phyloP scores from a whole-genome alignment of 2,329 filamentous ascomycete species.

The Alternaria rosae region DNA sequence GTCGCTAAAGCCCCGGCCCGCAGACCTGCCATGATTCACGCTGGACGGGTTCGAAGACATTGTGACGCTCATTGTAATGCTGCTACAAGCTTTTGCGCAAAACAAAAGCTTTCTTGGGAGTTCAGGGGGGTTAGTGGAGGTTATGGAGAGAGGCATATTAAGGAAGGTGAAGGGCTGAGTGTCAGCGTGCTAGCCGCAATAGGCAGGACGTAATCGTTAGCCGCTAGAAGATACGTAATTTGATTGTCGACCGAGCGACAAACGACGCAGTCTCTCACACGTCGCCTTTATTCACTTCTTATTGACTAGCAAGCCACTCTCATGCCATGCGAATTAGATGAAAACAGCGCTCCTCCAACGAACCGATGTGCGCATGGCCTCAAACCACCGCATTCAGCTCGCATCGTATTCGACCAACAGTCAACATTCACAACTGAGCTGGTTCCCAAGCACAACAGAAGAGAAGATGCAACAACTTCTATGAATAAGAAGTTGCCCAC shows the following conservation, averaged over 20 bases:
- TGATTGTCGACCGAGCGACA: background rate
- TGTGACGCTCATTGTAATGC: constrained; percentile 2
- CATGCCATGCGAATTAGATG: background rate
- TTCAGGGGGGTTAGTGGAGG: background rate
- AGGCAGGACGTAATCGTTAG: constrained; percentile 13
- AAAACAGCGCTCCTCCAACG: no score
- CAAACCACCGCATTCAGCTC: background rate
- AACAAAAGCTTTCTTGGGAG: constrained; percentile 10
- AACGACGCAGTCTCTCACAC: background rate
- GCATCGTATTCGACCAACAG: background rate
- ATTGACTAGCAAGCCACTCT: background rate
- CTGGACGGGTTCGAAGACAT: constrained; percentile 14
- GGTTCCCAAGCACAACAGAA: background rate
- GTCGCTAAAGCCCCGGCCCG: constrained; percentile 10
- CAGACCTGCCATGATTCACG: constrained; percentile 2
- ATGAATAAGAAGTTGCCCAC: background rate
- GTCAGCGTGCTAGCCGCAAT: constrained; percentile 4
- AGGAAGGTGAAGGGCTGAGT: constrained; percentile 11
- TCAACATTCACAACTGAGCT: background rate
- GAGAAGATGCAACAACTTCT: background rate
- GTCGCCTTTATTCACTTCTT: background rate
- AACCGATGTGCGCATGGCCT: no score
- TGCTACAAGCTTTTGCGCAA: constrained; percentile 1
- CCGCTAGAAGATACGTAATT: constrained; percentile 14
- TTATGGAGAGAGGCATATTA: constrained; percentile 3